Conservation (phyloP, 345 rosid genomes). For the Populus davidiana region DNA sequence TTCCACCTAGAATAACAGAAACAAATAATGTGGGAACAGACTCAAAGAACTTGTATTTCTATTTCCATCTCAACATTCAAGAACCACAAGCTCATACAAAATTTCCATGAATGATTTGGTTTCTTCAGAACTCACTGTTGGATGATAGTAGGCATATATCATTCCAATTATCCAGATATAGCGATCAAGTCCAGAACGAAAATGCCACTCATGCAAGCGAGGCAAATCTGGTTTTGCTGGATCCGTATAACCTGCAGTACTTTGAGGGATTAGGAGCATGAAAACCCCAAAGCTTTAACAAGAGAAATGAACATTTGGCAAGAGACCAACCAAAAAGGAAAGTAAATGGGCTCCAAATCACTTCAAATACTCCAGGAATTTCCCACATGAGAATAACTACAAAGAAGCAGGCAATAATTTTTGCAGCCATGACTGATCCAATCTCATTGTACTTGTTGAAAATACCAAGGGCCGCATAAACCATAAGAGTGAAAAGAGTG, state of each 20-base stretch:
- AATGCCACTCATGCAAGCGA: constrained; percentile 95
- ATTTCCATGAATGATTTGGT: not conserved
- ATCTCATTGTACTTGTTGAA: constrained; percentile 83
- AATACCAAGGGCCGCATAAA: constrained; percentile 90
- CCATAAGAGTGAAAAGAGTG: constrained; percentile 98
- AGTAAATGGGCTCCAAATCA: constrained; percentile 91
- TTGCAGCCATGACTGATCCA: constrained; percentile 71
- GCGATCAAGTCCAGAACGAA: constrained; percentile 98
- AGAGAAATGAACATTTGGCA: constrained; percentile 12
- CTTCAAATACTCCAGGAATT: constrained; percentile 87
- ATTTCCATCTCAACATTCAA: constrained; percentile 12
- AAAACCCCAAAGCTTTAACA: constrained; percentile 2
- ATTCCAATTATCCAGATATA: constrained; percentile 98
- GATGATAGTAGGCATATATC: constrained; percentile 98
- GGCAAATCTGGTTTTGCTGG: constrained; percentile 75
- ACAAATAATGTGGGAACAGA: constrained; percentile 7
- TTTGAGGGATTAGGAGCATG: constrained; percentile 17
- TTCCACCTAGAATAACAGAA: constrained; percentile 59
- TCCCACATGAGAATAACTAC: constrained; percentile 91
- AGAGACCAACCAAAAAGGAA: constrained; percentile 70
- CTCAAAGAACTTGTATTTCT: constrained; percentile 3
- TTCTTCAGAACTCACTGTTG: constrained; percentile 63
- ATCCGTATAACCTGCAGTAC: constrained; percentile 76
- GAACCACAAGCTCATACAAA: constrained; percentile 5
- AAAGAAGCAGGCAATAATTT: constrained; percentile 70